Evolutionary conservation across 179 eudicot genomes (phyloP), one percentile per base, ranked within the genome.

Genomic region (Amaranthus tricolor): DNA sequence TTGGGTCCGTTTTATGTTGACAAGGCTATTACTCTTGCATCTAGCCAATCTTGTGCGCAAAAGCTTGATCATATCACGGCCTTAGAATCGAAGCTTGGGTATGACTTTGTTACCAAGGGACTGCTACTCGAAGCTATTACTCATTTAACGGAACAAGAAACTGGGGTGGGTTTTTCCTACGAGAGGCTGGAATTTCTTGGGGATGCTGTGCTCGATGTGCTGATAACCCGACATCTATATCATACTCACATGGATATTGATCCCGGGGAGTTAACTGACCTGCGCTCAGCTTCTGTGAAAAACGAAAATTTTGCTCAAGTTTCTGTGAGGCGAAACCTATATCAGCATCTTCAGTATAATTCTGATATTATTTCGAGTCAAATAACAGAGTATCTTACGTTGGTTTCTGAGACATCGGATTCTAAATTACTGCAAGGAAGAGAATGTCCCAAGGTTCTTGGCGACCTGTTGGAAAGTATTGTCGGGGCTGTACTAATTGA

Each of bases 101-200:
- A 93, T 62, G 74, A 81, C 53, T 95, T 95, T 78, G 78, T 80
- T 56, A 80, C 82, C 62, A 91, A 88, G 83, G 98, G 99, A 60
- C 83, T 95, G 63, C 74, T 95, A 76, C 81, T 90, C 5, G 99
- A 95, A 81, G 99, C 99, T 31, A 83, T 95, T 51, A 95, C 98
- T 48, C 91, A 86, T 81, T 81, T 86, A 50, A 76, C 91, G 14
- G 84, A 84, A 51, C 77, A 82, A 67, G 91, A 81, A 44, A 72
- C 45, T 62, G 88, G 84, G 24, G 78, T 77, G 79, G 85, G 85
- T 66, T 90, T 81, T 72, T 83, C 84, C 73, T 95, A 95, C 74
- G 81, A 95, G 93, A 89, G 99, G 85, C 91, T 95, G 57, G 99
- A 95, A 77, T 95, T 93, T 86, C 91, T 95, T 15, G 99, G 99